Percentiles rank a stretch among this genome's conserved stretches.
phyloP scores from a whole-genome alignment of 495 filamentous ascomycete genomes.

The Lasiosphaeria miniovina region DNA sequence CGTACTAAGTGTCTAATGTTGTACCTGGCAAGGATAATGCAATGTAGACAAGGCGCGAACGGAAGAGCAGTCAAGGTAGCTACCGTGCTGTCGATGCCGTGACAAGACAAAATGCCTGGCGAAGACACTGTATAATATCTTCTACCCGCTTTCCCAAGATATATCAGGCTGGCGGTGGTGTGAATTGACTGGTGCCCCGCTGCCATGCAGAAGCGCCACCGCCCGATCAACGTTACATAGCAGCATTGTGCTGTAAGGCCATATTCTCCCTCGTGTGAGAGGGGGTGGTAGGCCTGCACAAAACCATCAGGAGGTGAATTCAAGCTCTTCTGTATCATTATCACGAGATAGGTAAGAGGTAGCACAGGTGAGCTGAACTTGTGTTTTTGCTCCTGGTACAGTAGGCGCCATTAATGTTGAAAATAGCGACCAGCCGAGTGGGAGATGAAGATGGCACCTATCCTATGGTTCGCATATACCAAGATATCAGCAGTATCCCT shows the following conservation, averaged over 20 bases:
- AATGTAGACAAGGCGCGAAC: not conserved
- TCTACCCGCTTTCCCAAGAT: slow-evolving; percentile 9
- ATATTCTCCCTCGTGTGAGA: no score
- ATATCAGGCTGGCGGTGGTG: slow-evolving; percentile 9
- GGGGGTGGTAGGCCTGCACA: no score
- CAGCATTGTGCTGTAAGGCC: not conserved
- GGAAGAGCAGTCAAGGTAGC: not conserved
- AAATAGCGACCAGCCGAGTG: no score
- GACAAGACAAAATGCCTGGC: not conserved
- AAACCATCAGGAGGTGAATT: no score
- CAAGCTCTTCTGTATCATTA: no score
- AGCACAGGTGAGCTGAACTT: no score
- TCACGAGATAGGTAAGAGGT: no score
- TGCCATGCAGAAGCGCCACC: slow-evolving; percentile 1
- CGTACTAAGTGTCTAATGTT: not conserved
- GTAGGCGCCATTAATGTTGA: no score
- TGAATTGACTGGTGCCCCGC: slow-evolving; percentile 6
- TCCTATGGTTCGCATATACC: no score
- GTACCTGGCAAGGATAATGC: not conserved
- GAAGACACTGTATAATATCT: slow-evolving; percentile 8
- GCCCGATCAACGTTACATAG: slow-evolving; percentile 3
- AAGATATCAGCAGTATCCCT: no score
- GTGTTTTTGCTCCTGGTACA: no score
- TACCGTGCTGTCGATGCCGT: not conserved
- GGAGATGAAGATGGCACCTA: no score